Evolutionary conservation across 306 rosid genomes (phyloP).

Genomic region (Gleditsia sinensis): DNA sequence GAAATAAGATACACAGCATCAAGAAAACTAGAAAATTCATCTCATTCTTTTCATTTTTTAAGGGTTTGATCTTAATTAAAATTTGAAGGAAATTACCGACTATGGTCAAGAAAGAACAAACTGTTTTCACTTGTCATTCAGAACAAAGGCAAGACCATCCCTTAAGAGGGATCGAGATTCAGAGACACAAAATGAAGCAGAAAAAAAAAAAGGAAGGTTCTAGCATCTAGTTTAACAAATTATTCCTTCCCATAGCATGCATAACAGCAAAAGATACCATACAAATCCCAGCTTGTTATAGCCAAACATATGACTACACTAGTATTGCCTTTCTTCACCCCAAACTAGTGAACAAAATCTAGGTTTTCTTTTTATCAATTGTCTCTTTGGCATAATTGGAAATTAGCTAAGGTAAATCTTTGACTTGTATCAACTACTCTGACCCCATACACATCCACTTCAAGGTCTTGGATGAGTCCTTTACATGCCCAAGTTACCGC

Average conservation of each 20-base stretch:
- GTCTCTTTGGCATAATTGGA: neutral
- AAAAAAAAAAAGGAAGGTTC: neutral
- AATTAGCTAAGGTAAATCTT: constrained; percentile 19
- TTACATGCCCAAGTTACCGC: neutral
- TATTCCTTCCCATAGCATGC: neutral
- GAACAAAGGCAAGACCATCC: neutral
- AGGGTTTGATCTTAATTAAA: neutral
- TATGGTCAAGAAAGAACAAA: neutral
- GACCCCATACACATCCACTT: neutral
- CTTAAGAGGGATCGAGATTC: neutral
- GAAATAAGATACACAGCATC: constrained; percentile 1
- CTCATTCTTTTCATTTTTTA: neutral
- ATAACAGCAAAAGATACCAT: neutral
- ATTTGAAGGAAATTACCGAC: neutral
- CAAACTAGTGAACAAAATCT: neutral
- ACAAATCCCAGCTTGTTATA: constrained; percentile 9
- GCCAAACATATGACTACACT: constrained; percentile 2
- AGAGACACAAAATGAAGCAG: neutral
- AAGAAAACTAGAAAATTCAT: neutral
- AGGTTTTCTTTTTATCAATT: neutral
- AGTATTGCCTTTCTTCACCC: constrained; percentile 2
- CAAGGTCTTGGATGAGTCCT: neutral
- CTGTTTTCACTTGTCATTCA: neutral
- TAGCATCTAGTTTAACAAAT: no score
- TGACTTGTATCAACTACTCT: constrained; percentile 16